A percentile compares a stretch with the other conserved stretches of the same genome.
Evolutionary conservation across 164 flowering plant genomes (phyloP).

Genomic region (Platanus orientalis): DNA sequence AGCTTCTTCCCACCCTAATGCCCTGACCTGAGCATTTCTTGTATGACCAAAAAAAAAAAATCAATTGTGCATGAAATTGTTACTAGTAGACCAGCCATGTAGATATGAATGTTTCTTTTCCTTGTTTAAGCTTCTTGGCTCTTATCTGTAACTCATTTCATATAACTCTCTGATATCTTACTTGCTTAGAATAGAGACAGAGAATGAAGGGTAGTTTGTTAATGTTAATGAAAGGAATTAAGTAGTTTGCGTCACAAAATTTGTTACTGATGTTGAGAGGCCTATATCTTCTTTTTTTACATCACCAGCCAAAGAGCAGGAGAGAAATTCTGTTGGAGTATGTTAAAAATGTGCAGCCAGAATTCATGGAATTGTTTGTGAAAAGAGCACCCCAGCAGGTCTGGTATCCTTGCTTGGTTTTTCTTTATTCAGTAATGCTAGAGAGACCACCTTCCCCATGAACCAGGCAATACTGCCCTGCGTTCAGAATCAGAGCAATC

Average conservation of each 20-base stretch:
- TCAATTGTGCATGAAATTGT: too few species aligned
- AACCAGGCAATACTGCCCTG: too few species aligned
- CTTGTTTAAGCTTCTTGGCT: background rate
- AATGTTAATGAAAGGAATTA: background rate
- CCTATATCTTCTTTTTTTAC: background rate
- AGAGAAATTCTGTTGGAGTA: constrained; percentile 89
- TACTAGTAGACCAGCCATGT: too few species aligned
- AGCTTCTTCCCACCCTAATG: background rate
- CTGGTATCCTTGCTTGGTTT: background rate
- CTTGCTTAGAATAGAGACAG: background rate
- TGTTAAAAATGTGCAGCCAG: constrained; percentile 91
- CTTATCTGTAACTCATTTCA: background rate
- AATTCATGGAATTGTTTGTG: constrained; percentile 90
- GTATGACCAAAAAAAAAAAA: background rate
- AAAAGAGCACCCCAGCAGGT: constrained; percentile 93
- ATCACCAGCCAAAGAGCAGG: constrained; percentile 62
- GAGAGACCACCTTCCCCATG: too few species aligned
- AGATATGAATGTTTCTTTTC: background rate
- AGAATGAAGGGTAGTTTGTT: background rate
- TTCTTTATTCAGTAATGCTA: background rate
- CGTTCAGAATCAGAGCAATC: too few species aligned
- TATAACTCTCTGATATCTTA: background rate
- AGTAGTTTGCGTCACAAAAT: background rate
- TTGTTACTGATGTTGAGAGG: background rate
- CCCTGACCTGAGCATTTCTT: background rate